Percentiles rank a stretch among this genome's conserved stretches.
Conservation (phyloP, 176 grass and related monocot species). For the Chloris gayana region DNA sequence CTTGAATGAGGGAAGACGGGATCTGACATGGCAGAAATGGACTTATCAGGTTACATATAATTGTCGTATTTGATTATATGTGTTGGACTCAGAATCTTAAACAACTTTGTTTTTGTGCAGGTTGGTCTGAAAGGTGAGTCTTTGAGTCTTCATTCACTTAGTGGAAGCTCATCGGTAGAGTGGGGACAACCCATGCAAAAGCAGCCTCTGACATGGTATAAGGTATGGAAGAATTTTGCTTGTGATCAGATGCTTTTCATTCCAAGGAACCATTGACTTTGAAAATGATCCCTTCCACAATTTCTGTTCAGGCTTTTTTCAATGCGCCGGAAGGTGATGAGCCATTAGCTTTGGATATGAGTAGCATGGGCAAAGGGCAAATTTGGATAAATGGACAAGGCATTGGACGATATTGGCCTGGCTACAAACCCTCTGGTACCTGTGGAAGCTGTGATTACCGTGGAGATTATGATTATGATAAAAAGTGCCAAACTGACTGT, state of each 20-base stretch:
- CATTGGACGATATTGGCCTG: constrained; percentile 92
- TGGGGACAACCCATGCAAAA: constrained; percentile 84
- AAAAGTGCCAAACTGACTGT: constrained; percentile 91
- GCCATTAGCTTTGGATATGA: constrained; percentile 96
- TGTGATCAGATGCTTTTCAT: constrained; percentile 1
- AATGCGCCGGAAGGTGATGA: constrained; percentile 87
- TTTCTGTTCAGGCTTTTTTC: constrained; percentile 73
- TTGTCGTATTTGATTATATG: background rate
- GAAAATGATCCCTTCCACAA: background rate
- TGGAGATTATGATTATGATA: constrained; percentile 77
- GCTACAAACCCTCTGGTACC: constrained; percentile 70
- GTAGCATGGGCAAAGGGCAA: constrained; percentile 95
- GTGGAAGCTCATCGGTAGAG: constrained; percentile 85
- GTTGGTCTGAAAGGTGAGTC: constrained; percentile 91
- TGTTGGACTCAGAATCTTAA: constrained; percentile 16
- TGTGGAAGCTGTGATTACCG: constrained; percentile 81
- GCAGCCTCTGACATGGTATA: constrained; percentile 94
- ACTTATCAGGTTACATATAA: constrained; percentile 71
- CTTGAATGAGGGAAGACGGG: constrained; percentile 89
- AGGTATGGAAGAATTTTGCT: constrained; percentile 46
- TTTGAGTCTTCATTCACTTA: constrained; percentile 83
- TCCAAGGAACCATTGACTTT: background rate
- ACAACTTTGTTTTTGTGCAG: constrained; percentile 46
- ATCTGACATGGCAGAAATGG: constrained; percentile 99
- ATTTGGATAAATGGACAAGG: constrained; percentile 97